phyloP scores from a whole-genome alignment of 2,329 filamentous ascomycete genomes.

The Curvularia eragrostidis region DNA sequence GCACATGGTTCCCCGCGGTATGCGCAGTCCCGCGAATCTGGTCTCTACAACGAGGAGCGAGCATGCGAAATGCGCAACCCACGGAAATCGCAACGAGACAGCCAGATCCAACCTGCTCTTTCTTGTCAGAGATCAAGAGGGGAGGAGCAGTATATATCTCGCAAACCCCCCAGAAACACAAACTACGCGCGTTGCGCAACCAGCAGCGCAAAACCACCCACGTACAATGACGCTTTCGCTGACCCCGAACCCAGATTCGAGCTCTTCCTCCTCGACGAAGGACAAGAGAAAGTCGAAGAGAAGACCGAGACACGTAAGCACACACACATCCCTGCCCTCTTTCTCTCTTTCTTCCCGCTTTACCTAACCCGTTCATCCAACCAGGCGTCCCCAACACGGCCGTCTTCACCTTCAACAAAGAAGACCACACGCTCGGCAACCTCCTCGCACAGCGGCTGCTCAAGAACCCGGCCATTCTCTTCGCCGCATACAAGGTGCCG shows the following conservation, averaged over 20 bases:
- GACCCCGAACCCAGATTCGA: conserved; percentile 76
- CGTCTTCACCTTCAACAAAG: conserved; percentile 94
- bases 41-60: not conserved
- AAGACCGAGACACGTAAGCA: conserved; percentile 91
- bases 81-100: not conserved
- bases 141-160: too few species aligned
- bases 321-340: conserved; percentile 63
- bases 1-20: conserved; percentile 4
- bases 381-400: conserved; percentile 93
- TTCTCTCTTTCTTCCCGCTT: not conserved
- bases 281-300: conserved; percentile 92
- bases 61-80: not conserved
- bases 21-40: conserved; percentile 10
- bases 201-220: not conserved
- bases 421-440: conserved; percentile 95
- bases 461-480: conserved; percentile 81
- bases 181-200: not conserved
- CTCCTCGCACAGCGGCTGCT: conserved; percentile 85
- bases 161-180: not conserved
- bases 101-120: not conserved
- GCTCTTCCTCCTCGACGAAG: conserved; percentile 84
- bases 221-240: too few species aligned
- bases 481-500: conserved; percentile 85
- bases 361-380: conserved; percentile 6
- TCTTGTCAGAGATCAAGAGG: not conserved